Evolutionary conservation across 148 eudicot genomes (phyloP), one percentile per base, ranked within the genome.

Genomic region (Chenopodium suecicum): DNA sequence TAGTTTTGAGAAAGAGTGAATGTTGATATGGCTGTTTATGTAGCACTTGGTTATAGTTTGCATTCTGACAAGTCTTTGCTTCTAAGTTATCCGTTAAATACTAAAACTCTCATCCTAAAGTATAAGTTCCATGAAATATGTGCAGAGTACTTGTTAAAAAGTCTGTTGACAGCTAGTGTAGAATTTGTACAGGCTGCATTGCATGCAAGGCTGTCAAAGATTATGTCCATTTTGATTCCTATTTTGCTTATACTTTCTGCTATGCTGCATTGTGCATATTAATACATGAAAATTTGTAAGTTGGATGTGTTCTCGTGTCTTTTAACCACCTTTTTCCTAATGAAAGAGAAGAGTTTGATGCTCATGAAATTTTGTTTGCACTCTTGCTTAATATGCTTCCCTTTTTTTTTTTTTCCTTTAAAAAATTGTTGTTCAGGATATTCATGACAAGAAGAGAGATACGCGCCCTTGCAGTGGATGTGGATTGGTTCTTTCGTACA

Each of bases 391-490:
- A 11, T 41, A 41, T 41, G 44, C 44, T 41, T 41, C 5, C 44
- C 7, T 6, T 37, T 41, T 75, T 73, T 34, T 73, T 34, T 62
- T 29, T 14, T 8, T 62, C 29, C 29, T 27, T 27, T 27, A 27
- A 27, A 23, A 73, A 76, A 66, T 74, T 74, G 23, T 78, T 78
- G 78, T 82, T 78, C 93, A 97, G 93, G 88, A 70, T 84, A 62
- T 77, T 41, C 48, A 79, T 86, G 85, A 82, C 63, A 87, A 90
- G 85, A 86, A 82, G 83, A 88, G 89, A 84, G 90, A 91, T 58
- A 84, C 87, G 19, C 89, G 83, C 58, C 79, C 85, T 34, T 96
- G 97, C 81, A 86, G 86, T 73, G 92, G 98, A 70, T 97, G 99
- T 87, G 97, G 93, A 6, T 85, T 92, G 85, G 86, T 81, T 74